Base-by-base conservation (phyloP, 2,329 filamentous ascomycete species). In the Xylaria sp. region DNA sequence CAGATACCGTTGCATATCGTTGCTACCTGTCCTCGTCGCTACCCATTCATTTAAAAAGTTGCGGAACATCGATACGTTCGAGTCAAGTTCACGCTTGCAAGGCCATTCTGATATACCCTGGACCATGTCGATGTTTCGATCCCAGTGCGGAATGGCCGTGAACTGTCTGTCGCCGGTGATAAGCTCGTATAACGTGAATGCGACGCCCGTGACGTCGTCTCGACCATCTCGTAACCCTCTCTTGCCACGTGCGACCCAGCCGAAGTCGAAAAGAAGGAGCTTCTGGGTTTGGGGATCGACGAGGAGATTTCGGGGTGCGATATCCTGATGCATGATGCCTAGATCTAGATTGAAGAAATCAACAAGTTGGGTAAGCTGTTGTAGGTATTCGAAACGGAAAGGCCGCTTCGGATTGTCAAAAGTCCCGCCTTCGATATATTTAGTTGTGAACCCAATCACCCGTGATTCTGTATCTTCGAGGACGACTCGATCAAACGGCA, bases 11-110 rank as follows among this genome's bases (percentile, higher is more conserved):
- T 12, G 61, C 63, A 32, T 58, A 21, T 68, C n/a, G 39, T 47
- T 2, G 68, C 71, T 24, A 68, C 68, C 24, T 69, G 64, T 0
- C 71, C 70, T 53, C 60, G 5, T 65, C 30, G 61, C 54, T 27
- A 51, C 21, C 65, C 65, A 64, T 36, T 60, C 36, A 11, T 67
- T 39, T 3, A 64, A 51, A 21, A 55, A 56, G 32, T 36, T 34
- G 42, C 42, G 45, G 30, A 50, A 50, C 42, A 11, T 21, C 21
- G 45, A 50, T 36, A 60, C 42, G 6, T 60, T 42, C 19, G 39
- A 3, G 34, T 60, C 57, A 9, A 60, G 57, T 21, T 60, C 57
- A 4, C 42, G 24, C 11, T 34, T 34, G 45, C 57, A 9, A 34
- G 57, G 36, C 57, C 57, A 47, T 34, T 50, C 39, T 4, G 27